Evolutionary conservation across 257 asterid species (phyloP), one percentile per base, ranked within the genome.

Genomic region (Nicotiana tabacum): DNA sequence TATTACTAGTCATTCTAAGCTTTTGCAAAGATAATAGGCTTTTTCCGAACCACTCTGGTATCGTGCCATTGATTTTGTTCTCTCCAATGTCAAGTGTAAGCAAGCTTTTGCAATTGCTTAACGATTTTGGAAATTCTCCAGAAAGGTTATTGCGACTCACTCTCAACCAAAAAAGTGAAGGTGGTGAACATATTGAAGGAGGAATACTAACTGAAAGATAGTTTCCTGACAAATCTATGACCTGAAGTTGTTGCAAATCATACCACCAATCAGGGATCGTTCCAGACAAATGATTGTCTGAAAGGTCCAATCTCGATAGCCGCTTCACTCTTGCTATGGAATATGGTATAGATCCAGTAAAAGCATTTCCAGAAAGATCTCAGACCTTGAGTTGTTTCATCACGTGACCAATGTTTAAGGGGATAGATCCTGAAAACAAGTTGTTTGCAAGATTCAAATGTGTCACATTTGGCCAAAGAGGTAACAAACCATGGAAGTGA

Each of bases 71-170:
- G 2, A 87, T 29, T 57, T 53, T 58, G 77, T 84, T 84, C 37
- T 79, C 81, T 16, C 89, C 89, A 72, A 87, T 82, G 66, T 87
- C 89, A 78, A 87, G 85, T 0, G 79, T 62, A 32, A 77, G 3
- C 64, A 83, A 33, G 24, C 33, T 33, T 6, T 43, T 81, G 78
- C 78, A 56, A 17, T 56, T 80, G 62, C 21, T 3, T 4, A 60
- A 13, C 2, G 87, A 66, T 27, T 2, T 2, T n/a, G 87, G 83
- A 80, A 87, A 77, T 82, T 79, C 76, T 64, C 83, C 87, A 15
- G 70, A 66, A 64, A 82, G 77, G 64, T 51, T 69, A 55, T 86
- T 86, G 61, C 76, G 17, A 58, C 83, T 81, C 39, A 86, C 30
- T 67, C n/a, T 81, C 84, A 80, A 51, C 16, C 9, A 57, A 24